Evolutionary conservation across 1,284 basidiomycete genomes (phyloP), one percentile per base, ranked within the genome.

Genomic region (Moesziomyces globuligerus): DNA sequence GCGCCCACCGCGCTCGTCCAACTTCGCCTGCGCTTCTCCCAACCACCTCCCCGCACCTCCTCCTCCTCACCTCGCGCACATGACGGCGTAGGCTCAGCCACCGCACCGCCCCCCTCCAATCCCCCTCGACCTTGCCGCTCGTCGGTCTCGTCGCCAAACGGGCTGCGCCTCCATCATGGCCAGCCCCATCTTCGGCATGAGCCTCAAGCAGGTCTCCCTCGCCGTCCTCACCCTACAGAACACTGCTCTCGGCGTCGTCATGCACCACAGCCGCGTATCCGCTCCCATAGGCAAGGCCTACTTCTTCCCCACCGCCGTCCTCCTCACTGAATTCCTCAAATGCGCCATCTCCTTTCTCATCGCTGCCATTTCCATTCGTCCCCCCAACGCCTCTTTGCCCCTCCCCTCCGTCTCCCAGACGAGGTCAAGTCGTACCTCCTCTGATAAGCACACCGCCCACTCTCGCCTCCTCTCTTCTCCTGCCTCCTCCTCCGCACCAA

Each of bases 171-270:
- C 25, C 34, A 29, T 7, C 48, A 58, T 64, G 55, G 51, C 51
- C 28, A 49, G 23, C 52, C 48, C 60, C 9, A 44, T 54, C 21
- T 53, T 61, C 37, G 68, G 68, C 25, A 36, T 71, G 38, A 37
- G 57, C 18, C 64, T 72, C 47, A 75, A 75, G 53, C 60, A 59
- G 48, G 34, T 53, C 78, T 94, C 92, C 43, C 88, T 97, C 60
- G 87, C 94, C 76, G 94, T 92, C 17, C 87, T 98, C 81, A 93
- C 94, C 44, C 87, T 95, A 50, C 94, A 98, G 85, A 98, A 97
- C 84, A 70, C 59, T 8, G 53, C 53, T 7, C 47, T 58, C 18
- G 44, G 48, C 23, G 52, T 72, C 73, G 83, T 83, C 58, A 52
- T 82, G 83, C 47, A 83, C 60, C 53, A 76, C 67, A 94, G 93